Percentiles rank a stretch among this genome's conserved stretches.
Evolutionary conservation across 768 basidiomycete species (phyloP).

Genomic region (Termitomyces sp.): DNA sequence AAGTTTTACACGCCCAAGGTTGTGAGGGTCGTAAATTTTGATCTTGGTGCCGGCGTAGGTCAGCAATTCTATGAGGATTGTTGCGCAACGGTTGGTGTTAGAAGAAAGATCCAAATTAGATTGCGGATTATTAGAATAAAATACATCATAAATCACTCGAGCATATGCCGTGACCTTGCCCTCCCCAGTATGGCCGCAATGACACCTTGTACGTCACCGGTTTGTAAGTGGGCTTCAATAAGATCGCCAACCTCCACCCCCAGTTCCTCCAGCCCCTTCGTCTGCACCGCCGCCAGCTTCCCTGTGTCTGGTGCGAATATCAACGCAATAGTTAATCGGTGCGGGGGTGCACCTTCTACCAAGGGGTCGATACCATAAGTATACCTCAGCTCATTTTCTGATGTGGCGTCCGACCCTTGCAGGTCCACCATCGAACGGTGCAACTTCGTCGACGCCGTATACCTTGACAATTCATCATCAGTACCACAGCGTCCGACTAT

Average conservation of each 20-base stretch:
- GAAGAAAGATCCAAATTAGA: neutral
- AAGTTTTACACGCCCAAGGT: neutral
- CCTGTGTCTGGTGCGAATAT: slow-evolving; percentile 70
- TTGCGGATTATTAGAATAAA: neutral
- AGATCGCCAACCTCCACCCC: slow-evolving; percentile 55
- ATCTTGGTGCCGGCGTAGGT: neutral
- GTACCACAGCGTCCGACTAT: neutral
- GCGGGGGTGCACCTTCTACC: slow-evolving; percentile 18
- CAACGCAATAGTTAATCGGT: slow-evolving; percentile 44
- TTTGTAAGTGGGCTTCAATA: slow-evolving; percentile 55
- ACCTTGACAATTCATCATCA: slow-evolving; percentile 38
- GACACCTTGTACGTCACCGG: slow-evolving; percentile 60
- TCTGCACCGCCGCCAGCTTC: slow-evolving; percentile 54
- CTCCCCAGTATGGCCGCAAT: slow-evolving; percentile 54
- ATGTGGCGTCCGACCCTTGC: slow-evolving; percentile 48
- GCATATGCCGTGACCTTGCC: slow-evolving; percentile 21
- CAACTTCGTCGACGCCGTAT: slow-evolving; percentile 57
- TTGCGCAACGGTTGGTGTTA: too few relatives aligned
- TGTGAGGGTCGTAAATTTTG: neutral
- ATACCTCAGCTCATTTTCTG: slow-evolving; percentile 75
- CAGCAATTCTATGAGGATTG: neutral
- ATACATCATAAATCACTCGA: neutral
- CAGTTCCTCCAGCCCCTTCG: slow-evolving; percentile 41
- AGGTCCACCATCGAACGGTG: slow-evolving; percentile 62
- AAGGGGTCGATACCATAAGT: slow-evolving; percentile 45